Percentiles rank a stretch among this genome's conserved stretches.
Evolutionary conservation across 176 grass and related monocot genomes (phyloP).

Genomic region (Cymbopogon citratus): DNA sequence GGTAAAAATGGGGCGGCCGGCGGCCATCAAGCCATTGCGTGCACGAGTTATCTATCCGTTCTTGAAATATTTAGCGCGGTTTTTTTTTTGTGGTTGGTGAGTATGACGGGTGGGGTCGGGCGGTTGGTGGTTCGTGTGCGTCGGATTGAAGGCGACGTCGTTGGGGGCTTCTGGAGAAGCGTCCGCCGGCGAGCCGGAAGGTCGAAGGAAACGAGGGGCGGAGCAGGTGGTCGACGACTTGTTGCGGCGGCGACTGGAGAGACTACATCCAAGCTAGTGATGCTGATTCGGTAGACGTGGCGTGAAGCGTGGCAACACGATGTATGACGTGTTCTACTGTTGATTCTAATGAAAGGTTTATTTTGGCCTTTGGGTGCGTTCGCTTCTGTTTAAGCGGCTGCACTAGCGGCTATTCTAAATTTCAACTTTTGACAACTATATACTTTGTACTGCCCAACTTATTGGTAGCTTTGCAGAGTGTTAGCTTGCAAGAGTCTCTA

Average conservation of each 20-base stretch:
- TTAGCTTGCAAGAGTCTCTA: too few species aligned
- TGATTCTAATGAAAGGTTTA: background rate
- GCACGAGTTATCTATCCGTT: background rate
- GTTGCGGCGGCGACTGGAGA: background rate
- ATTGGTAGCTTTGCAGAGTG: too few species aligned
- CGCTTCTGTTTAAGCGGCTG: too few species aligned
- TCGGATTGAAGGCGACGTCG: background rate
- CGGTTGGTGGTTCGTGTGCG: background rate
- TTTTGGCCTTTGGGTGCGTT: too few species aligned
- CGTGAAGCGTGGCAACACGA: background rate
- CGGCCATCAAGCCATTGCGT: conserved; percentile 3
- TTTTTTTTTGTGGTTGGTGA: background rate
- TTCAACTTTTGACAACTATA: too few species aligned
- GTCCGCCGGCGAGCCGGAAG: conserved; percentile 3
- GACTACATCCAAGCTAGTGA: background rate
- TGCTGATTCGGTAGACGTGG: background rate
- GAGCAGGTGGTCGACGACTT: background rate
- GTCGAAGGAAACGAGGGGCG: background rate
- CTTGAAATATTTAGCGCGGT: background rate
- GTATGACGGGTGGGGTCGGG: conserved; percentile 7
- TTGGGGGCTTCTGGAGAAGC: background rate
- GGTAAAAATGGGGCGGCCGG: conserved; percentile 13
- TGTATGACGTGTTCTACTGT: background rate
- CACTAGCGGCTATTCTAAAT: too few species aligned
- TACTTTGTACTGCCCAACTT: too few species aligned